Conservation (phyloP, 805 yeast genomes). For the Ogataea neopini region DNA sequence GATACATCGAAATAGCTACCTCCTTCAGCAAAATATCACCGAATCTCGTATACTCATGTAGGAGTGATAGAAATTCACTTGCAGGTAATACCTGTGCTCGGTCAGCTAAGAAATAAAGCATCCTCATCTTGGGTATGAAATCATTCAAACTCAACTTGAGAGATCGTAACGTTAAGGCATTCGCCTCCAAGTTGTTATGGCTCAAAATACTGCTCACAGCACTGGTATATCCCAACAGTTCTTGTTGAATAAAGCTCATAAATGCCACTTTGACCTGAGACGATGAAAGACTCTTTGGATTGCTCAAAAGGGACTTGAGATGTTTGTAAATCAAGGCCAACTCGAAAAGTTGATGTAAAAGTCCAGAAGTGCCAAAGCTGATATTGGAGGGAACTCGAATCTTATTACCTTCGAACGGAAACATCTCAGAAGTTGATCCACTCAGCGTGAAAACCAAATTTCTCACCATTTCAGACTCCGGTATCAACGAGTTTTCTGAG, state of each 20-base stretch:
- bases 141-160: slow-evolving; percentile 47
- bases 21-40: slow-evolving; percentile 61
- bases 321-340: slow-evolving; percentile 66
- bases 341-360: slow-evolving; percentile 61
- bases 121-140: slow-evolving; percentile 56
- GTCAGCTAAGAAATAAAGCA: slow-evolving; percentile 47
- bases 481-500: slow-evolving; percentile 30
- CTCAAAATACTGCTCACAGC: slow-evolving; percentile 39
- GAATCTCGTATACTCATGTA: slow-evolving; percentile 51
- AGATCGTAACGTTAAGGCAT: slow-evolving; percentile 31
- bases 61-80: slow-evolving; percentile 53
- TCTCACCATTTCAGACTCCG: slow-evolving; percentile 45
- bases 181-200: slow-evolving; percentile 29
- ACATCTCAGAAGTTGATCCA: slow-evolving; percentile 62
- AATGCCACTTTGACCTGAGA: slow-evolving; percentile 68
- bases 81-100: slow-evolving; percentile 39
- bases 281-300: slow-evolving; percentile 24
- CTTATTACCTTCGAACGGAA: slow-evolving; percentile 44
- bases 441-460: slow-evolving; percentile 54
- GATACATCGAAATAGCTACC: slow-evolving; percentile 46
- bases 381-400: slow-evolving; percentile 51
- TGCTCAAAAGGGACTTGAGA: slow-evolving; percentile 38
- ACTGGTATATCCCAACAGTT: slow-evolving; percentile 38
- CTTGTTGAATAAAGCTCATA: slow-evolving; percentile 44
- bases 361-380: slow-evolving; percentile 56